A percentile compares a stretch with the other conserved stretches of the same genome.
These are phyloP conservation scores for Ophiognomonia clavigignenti-juglandacearum DNA, from an alignment of 2,329 filamentous ascomycete genomes.

Conservation along the genomic window DNA sequence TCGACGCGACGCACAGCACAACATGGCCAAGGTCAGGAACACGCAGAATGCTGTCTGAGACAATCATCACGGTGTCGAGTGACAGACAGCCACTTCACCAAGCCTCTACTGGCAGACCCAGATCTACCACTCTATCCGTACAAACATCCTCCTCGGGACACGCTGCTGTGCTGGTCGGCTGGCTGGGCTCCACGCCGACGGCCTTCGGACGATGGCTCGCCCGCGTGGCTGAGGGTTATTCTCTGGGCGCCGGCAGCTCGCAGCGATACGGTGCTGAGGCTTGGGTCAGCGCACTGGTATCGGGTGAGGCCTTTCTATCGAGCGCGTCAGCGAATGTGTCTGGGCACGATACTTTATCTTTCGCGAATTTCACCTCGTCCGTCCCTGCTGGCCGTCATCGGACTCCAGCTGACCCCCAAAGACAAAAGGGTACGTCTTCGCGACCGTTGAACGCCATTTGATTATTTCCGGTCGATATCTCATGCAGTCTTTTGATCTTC, in stretches of 20 bases:
- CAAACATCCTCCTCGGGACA: no score
- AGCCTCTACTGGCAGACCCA: no score
- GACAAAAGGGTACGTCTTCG: background rate
- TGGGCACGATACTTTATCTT: no score
- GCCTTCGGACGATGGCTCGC: background rate
- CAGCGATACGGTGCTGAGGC: background rate
- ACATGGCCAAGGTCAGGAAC: background rate
- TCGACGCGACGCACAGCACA: background rate
- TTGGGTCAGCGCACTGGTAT: background rate
- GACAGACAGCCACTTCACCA: background rate
- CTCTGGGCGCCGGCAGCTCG: background rate
- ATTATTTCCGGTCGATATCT: background rate
- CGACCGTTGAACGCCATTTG: background rate
- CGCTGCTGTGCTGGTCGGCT: no score
- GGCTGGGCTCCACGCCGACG: background rate
- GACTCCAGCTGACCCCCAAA: background rate
- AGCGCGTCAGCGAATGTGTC: no score
- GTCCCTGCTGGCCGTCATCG: no score
- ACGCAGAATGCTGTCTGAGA: conserved; percentile 6
- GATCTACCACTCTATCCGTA: no score
- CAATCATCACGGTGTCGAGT: background rate
- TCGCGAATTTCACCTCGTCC: no score
- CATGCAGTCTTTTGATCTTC: background rate
- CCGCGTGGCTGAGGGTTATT: background rate
- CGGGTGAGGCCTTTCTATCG: background rate